Conservation (phyloP, 2,329 filamentous ascomycete species). For the Trichophyton verrucosum region DNA sequence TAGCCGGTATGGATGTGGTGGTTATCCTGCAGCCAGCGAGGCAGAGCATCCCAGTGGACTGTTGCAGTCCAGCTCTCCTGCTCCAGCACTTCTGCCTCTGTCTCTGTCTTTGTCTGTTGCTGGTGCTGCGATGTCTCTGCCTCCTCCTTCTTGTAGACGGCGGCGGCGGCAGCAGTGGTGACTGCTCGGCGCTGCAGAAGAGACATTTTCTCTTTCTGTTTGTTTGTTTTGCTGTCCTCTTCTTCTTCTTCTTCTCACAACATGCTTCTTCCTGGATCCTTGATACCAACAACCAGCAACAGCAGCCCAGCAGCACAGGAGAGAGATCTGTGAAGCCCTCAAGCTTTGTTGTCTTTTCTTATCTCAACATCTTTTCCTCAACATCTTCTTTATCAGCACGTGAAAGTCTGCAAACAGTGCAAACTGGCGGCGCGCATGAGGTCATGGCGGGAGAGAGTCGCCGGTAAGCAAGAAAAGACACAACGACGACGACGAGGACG, state of each 20-base stretch:
- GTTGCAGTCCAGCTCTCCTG: conserved; percentile 17
- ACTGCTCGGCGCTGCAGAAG: conserved; percentile 9
- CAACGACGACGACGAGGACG: background rate
- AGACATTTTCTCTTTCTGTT: background rate
- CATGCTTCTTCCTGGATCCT: no score
- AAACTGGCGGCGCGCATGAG: background rate
- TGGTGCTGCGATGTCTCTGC: background rate
- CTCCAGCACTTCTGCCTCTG: background rate
- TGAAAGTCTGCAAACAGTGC: conserved; percentile 2
- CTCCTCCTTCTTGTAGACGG: background rate
- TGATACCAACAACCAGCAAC: no score
- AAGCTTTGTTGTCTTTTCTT: background rate
- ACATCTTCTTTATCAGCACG: conserved; percentile 20
- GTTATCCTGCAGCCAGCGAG: conserved; percentile 50
- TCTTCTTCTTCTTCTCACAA: background rate
- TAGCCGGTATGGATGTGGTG: conserved; percentile 57
- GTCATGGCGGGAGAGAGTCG: background rate
- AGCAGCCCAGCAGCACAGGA: no score
- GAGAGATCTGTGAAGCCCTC: background rate
- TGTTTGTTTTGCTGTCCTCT: background rate
- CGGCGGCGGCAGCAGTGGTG: background rate
- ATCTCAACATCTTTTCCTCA: background rate
- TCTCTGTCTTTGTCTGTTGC: background rate
- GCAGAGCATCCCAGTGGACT: conserved; percentile 42
- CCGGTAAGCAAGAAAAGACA: background rate